Conservation (phyloP, 768 basidiomycete species). For the Rhodotorula babjevae region DNA sequence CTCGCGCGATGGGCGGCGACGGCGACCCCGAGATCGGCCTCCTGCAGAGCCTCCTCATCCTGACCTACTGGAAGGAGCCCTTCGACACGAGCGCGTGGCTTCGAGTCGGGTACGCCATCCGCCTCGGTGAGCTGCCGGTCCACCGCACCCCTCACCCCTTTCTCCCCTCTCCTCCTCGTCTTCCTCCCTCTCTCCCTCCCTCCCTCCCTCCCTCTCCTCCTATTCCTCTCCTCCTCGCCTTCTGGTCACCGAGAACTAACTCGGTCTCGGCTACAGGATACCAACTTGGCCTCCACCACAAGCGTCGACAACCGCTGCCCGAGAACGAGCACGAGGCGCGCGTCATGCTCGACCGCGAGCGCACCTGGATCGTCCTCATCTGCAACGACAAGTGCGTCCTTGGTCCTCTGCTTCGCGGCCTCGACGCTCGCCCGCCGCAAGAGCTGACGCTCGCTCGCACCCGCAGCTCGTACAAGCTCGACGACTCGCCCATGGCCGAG, state of each 20-base stretch:
- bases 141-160: too few relatives aligned
- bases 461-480: background rate
- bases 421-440: background rate
- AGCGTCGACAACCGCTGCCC: slow-evolving; percentile 7
- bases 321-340: slow-evolving; percentile 29
- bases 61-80: slow-evolving; percentile 19
- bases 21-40: slow-evolving; percentile 8
- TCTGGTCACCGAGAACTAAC: background rate
- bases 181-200: too few relatives aligned
- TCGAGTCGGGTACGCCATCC: slow-evolving; percentile 15
- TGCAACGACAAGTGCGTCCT: background rate
- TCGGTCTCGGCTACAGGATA: background rate
- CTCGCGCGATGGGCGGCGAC: slow-evolving; percentile 14
- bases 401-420: background rate
- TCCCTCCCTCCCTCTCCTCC: too few relatives aligned
- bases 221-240: too few relatives aligned
- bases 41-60: slow-evolving; percentile 17
- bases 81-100: slow-evolving; percentile 16
- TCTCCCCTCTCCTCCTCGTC: too few relatives aligned
- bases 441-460: too few relatives aligned
- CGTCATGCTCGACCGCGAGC: slow-evolving; percentile 24
- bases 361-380: slow-evolving; percentile 18
- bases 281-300: slow-evolving; percentile 16
- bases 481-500: background rate
- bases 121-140: too few relatives aligned